Evolutionary conservation across 331 rosid species (phyloP), one percentile per base, ranked within the genome.

Genomic region (Malus hybrid): DNA sequence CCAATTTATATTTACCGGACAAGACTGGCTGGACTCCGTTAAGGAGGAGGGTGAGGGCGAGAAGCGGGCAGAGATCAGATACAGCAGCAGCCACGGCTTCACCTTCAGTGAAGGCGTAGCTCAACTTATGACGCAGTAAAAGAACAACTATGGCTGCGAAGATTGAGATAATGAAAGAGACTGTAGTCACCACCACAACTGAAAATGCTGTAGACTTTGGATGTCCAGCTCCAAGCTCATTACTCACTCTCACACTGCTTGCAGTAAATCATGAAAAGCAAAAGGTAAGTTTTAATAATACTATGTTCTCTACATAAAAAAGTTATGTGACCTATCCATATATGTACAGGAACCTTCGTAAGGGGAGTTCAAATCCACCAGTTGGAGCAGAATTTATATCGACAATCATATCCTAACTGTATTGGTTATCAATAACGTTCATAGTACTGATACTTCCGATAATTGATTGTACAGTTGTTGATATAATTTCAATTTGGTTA

Each of bases 11-110:
- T 39, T 13, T 52, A 87, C 91, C 89, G 0, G 89, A 85, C 33
- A 88, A 68, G 36, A 88, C 92, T 0, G 89, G 89, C 33, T 88
- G 92, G 20, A 88, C 6, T n/a, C 89, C 92, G 33, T 88, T 88
- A 4, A 88, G 89, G 12, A 81, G 31, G 52, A 88, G 75, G 5
- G 89, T 55, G 73, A 88, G 29, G 16, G 89, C 82, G 0, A 85
- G 71, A 54, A 80, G 66, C 10, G 89, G 89, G 9, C 83, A 42
- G 57, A 88, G 88, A 34, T 85, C 89, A 0, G 91, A 79, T 6
- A 88, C 91, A 3, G 91, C 91, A 20, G 80, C 78, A 0, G 92
- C 69, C 5, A 88, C 91, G 1, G 70, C 66, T 54, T 73, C 70
- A 7, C 89, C 89, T 4, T 48, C 79, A 0, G 89, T 87, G 32